phyloP scores from a whole-genome alignment of 768 basidiomycete species.

The Filobasidium wieringae region DNA sequence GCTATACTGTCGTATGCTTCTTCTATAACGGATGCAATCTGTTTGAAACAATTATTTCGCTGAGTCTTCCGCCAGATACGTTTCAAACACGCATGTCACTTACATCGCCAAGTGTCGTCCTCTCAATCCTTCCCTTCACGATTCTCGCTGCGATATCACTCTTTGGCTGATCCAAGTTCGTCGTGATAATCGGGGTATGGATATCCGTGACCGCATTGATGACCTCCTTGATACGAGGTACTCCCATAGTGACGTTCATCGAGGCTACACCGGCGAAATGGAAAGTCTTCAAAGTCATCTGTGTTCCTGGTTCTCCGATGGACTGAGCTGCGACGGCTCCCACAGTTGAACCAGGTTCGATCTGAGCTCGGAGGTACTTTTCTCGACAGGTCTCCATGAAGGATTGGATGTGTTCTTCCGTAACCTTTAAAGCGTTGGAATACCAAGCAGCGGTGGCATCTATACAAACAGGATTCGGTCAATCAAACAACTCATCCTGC shows the following conservation, averaged over 20 bases:
- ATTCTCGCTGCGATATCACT: conserved; percentile 94
- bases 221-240: conserved; percentile 99
- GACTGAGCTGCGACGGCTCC: conserved; percentile 98
- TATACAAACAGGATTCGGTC: not conserved
- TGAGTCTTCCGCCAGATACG: not conserved
- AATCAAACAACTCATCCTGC: not conserved
- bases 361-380: conserved; percentile 87
- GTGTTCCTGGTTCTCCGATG: conserved; percentile 97
- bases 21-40: conserved; percentile 86
- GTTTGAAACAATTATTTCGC: not conserved
- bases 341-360: conserved; percentile 96
- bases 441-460: conserved; percentile 45
- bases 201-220: conserved; percentile 98
- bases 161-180: conserved; percentile 64
- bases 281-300: conserved; percentile 99
- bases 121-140: conserved; percentile 91
- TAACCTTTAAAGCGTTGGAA: conserved; percentile 72
- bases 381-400: conserved; percentile 84
- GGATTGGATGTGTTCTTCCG: conserved; percentile 58
- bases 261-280: conserved; percentile 99
- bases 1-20: conserved; percentile 91
- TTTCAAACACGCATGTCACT: conserved; percentile 20
- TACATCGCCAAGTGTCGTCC: conserved; percentile 87
- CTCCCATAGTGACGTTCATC: conserved; percentile 98
- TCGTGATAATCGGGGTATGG: conserved; percentile 96